These are phyloP conservation scores for Microdochium paspali DNA, from an alignment of 2,329 filamentous ascomycete genomes.

Conservation along the genomic window DNA sequence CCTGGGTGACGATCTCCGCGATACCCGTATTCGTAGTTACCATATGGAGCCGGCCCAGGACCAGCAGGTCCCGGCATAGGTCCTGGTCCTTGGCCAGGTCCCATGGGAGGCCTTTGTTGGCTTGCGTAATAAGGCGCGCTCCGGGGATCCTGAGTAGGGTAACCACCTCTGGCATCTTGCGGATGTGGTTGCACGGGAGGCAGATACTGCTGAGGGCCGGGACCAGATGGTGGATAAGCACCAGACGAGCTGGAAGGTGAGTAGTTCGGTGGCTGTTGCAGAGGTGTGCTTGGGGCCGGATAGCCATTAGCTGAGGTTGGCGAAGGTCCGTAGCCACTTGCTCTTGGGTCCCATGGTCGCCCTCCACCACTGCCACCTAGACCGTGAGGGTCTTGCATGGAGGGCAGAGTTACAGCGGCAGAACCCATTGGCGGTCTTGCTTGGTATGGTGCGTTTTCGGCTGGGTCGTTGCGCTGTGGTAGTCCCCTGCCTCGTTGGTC, in stretches of 20 bases:
- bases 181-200: slow-evolving; percentile 22
- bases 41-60: neutral
- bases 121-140: slow-evolving; percentile 13
- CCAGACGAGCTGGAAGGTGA: slow-evolving; percentile 12
- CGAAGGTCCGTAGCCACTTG: slow-evolving; percentile 28
- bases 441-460: slow-evolving; percentile 7
- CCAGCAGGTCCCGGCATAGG: neutral
- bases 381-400: slow-evolving; percentile 36
- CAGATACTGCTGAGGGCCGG: slow-evolving; percentile 11
- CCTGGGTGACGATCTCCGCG: slow-evolving; percentile 18
- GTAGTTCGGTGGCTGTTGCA: slow-evolving; percentile 11
- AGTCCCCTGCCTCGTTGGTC: slow-evolving; percentile 1
- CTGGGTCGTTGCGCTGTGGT: neutral
- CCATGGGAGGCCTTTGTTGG: neutral
- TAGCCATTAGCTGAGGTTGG: slow-evolving; percentile 37
- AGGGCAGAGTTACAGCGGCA: slow-evolving; percentile 33
- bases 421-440: slow-evolving; percentile 29
- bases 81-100: neutral
- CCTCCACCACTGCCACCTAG: slow-evolving; percentile 12
- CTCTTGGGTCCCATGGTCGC: slow-evolving; percentile 20
- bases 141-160: slow-evolving; percentile 29
- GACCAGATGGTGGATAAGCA: slow-evolving; percentile 13
- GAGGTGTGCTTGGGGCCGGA: slow-evolving; percentile 18
- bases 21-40: slow-evolving; percentile 20
- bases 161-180: slow-evolving; percentile 17